Evolutionary conservation across 2,329 filamentous ascomycete species (phyloP), one percentile per base, ranked within the genome.

Genomic region (Zymoseptoria passerinii): DNA sequence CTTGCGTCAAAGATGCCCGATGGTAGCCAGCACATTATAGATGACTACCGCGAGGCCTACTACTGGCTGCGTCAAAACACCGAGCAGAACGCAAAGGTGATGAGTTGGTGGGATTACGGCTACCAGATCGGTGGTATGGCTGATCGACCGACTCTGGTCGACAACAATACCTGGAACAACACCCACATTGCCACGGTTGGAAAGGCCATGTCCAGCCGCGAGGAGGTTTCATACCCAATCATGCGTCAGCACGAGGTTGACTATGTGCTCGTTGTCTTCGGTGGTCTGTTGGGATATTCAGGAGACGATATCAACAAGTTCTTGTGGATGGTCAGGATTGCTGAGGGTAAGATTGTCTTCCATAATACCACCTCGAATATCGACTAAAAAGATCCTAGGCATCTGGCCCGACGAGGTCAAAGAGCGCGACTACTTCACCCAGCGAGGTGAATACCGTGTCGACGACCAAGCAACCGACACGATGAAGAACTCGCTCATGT

Each of bases 121-220:
- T 99, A 99, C 79, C 94, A 99, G 78, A 99, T 99, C 75, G 94
- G 94, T 78, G 94, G 94, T 66, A 99, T 99, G 94, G 94, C 94
- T 53, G 94, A 99, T 74, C 85, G 94, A 56, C 94, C 94, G 35
- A 99, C 94, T 1, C 81, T 99, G 35, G 94, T 99, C 35, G 94
- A 99, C 80, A 99, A 99, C 81, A 99, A 99, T 79, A 99, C 94
- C 1, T 99, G 94, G 94, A 99, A 99, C 81, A 99, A 99, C 80
- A 99, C 94, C 7, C 94, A 99, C 74, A 99, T 99, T 76, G 94
- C 94, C 55, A 99, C 94, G 13, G 94, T 99, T 59, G 94, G 94
- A 71, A 99, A 99, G 79, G 94, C 94, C 49, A 97, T 99, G 94
- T 94, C 89, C 77, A 96, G 92, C 7, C 82, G 89, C 51, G 94